A percentile compares a stretch with the other conserved stretches of the same genome.
phyloP scores from a whole-genome alignment of 768 basidiomycete genomes.

The Amanita inopinata region DNA sequence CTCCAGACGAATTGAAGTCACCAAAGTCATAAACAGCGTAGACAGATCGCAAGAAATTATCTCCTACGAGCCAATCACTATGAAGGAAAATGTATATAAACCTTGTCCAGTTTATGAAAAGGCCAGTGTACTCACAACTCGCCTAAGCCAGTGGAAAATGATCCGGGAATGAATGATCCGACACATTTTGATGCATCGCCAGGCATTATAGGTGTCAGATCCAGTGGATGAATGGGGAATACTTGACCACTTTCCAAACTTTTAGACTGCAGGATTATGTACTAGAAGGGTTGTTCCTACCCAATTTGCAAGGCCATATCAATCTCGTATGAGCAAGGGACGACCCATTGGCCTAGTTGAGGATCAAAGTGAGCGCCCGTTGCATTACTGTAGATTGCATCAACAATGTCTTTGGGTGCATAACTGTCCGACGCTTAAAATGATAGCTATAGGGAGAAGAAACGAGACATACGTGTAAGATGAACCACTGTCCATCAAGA shows the following conservation, averaged over 20 bases:
- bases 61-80: slow-evolving; percentile 79
- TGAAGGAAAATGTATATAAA: slow-evolving; percentile 6
- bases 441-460: not conserved
- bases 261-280: not conserved
- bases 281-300: slow-evolving; percentile 30
- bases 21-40: slow-evolving; percentile 83
- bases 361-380: slow-evolving; percentile 53
- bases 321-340: slow-evolving; percentile 69
- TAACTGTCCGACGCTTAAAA: slow-evolving; percentile 38
- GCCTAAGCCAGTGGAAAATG: slow-evolving; percentile 44
- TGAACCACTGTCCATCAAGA: slow-evolving; percentile 72
- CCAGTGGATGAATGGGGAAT: slow-evolving; percentile 74
- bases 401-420: slow-evolving; percentile 50
- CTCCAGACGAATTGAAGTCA: slow-evolving; percentile 54
- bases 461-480: slow-evolving; percentile 56
- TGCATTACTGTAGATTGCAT: slow-evolving; percentile 60
- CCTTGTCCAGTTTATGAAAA: not conserved
- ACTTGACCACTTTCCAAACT: slow-evolving; percentile 47
- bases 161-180: slow-evolving; percentile 68
- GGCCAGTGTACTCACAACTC: slow-evolving; percentile 46
- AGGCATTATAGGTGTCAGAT: slow-evolving; percentile 45
- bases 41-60: slow-evolving; percentile 73
- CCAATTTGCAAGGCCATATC: slow-evolving; percentile 73
- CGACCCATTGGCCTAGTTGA: slow-evolving; percentile 48
- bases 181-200: slow-evolving; percentile 44